Conservation (phyloP, 768 basidiomycete genomes). For the Cystofilobasidium capitatum region DNA sequence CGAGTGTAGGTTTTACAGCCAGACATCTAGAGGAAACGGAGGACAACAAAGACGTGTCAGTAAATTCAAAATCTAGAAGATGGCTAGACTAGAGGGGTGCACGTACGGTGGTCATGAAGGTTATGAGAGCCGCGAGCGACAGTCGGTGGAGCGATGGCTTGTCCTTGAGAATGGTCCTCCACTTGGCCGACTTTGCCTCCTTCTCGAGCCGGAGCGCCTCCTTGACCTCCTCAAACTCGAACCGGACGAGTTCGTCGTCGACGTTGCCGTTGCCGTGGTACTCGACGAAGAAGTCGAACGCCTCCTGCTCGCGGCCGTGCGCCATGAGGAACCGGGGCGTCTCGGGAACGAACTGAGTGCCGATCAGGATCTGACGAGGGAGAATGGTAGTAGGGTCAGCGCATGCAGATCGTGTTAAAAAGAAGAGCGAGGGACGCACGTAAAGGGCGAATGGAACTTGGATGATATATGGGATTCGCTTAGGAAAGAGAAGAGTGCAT, state of each 20-base stretch:
- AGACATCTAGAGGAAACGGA: no score
- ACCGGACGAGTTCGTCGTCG: conserved; percentile 39
- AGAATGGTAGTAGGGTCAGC: background rate
- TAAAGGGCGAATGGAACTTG: conserved; percentile 38
- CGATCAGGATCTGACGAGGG: conserved; percentile 34
- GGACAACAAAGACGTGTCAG: conserved; percentile 15
- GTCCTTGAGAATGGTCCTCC: conserved; percentile 35
- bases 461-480: conserved; percentile 39
- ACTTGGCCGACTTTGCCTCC: conserved; percentile 37
- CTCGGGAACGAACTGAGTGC: conserved; percentile 41
- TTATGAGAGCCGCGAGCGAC: conserved; percentile 37
- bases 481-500: background rate
- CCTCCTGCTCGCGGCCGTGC: conserved; percentile 37
- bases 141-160: conserved; percentile 36
- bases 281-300: conserved; percentile 36
- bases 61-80: background rate
- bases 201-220: conserved; percentile 37
- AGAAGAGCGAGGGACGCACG: conserved; percentile 13
- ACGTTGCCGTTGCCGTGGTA: conserved; percentile 41
- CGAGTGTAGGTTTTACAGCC: conserved; percentile 15
- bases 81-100: background rate
- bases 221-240: conserved; percentile 41
- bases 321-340: conserved; percentile 40
- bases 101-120: conserved; percentile 37
- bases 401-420: background rate